phyloP scores from a whole-genome alignment of 129 eudicot species.

The Helianthus annuus region HanXRQr2.0-SUNRISE NC_035444.2:81836245-81836744 shows the following conservation, averaged over 20 bases:
- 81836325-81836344: slow-evolving; percentile 36
- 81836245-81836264: slow-evolving; percentile 57
- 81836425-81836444: slow-evolving; percentile 56
- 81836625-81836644: slow-evolving; percentile 4
- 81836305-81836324: not conserved
- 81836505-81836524: slow-evolving; percentile 31
- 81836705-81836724: slow-evolving; percentile 26
- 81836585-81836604: not conserved
- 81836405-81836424: slow-evolving; percentile 93
- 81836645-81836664: slow-evolving; percentile 10
- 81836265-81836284: not conserved
- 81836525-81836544: not conserved
- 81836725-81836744: slow-evolving; percentile 37
- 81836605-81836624: not conserved
- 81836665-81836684: slow-evolving; percentile 20
- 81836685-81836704: slow-evolving; percentile 21
- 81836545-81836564: slow-evolving; percentile 9
- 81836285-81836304: not conserved
- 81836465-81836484: not conserved
- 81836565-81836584: not conserved
- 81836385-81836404: slow-evolving; percentile 84
- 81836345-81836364: slow-evolving; percentile 73
- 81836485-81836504: slow-evolving; percentile 25
- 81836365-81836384: slow-evolving; percentile 75
- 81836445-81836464: slow-evolving; percentile 41